Evolutionary conservation across 75 land plant species (phyloP).

Genomic region (Azolla pinnata): DNA sequence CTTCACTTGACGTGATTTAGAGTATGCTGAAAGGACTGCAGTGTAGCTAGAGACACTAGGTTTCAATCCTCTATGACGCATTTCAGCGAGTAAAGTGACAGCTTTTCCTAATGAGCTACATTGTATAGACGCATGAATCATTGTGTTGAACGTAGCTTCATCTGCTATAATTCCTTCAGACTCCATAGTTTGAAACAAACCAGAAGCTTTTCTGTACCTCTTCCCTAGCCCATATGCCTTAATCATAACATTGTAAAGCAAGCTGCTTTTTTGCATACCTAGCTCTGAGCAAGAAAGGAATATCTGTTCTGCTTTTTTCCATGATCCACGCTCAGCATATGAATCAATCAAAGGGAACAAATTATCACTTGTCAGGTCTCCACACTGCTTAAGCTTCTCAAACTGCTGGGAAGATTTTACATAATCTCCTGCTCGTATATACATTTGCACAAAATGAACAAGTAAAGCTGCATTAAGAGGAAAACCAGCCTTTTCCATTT

Average conservation of each 20-base stretch:
- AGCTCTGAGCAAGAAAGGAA: slow-evolving; percentile 28
- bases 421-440: slow-evolving; percentile 29
- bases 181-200: slow-evolving; percentile 45
- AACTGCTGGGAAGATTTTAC: slow-evolving; percentile 23
- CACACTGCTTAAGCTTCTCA: slow-evolving; percentile 10
- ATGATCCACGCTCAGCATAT: slow-evolving; percentile 51
- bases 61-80: slow-evolving; percentile 36
- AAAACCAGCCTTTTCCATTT: slow-evolving; percentile 33
- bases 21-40: slow-evolving; percentile 40
- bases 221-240: slow-evolving; percentile 55
- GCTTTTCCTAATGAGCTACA: slow-evolving; percentile 34
- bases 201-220: slow-evolving; percentile 42
- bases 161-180: slow-evolving; percentile 42
- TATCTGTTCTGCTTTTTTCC: slow-evolving; percentile 48
- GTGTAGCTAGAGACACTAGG: slow-evolving; percentile 40
- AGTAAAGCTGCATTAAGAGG: slow-evolving; percentile 31
- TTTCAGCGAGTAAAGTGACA: slow-evolving; percentile 24
- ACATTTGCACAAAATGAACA: slow-evolving; percentile 45
- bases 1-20: slow-evolving; percentile 18
- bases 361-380: slow-evolving; percentile 22
- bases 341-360: slow-evolving; percentile 54
- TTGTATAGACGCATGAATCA: slow-evolving; percentile 40
- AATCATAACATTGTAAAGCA: slow-evolving; percentile 63
- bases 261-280: slow-evolving; percentile 23
- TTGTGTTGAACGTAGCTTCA: slow-evolving; percentile 56